Evolutionary conservation across 2,329 filamentous ascomycete species (phyloP).

Genomic region (Diaporthe humulicola): DNA sequence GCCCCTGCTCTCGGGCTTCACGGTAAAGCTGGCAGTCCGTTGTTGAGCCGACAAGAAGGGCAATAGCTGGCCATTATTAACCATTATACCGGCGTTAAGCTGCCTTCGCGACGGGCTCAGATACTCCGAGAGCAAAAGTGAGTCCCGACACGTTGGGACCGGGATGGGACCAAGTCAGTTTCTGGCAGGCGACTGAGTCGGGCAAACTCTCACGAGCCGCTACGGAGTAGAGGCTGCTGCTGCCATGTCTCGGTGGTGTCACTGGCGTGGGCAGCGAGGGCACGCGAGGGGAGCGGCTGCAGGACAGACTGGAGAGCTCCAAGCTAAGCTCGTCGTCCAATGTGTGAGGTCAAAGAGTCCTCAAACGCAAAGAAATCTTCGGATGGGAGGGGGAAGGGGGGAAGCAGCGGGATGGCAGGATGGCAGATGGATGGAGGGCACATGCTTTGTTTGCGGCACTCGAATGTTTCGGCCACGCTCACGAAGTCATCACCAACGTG

Average conservation of each 20-base stretch:
- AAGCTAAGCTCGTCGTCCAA: conserved; percentile 9
- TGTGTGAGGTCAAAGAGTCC: conserved; percentile 5
- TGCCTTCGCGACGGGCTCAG: conserved; percentile 3
- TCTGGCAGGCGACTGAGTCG: background rate
- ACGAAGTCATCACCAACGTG: conserved; percentile 22
- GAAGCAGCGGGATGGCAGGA: background rate
- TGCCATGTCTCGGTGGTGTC: background rate
- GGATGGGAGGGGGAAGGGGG: conserved; percentile 13
- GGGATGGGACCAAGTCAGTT: background rate
- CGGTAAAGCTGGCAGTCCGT: conserved; percentile 10
- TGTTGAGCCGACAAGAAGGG: background rate
- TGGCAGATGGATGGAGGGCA: conserved; percentile 5
- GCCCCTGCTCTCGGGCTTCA: conserved; percentile 2
- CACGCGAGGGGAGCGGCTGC: conserved; percentile 18
- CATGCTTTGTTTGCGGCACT: conserved; percentile 27
- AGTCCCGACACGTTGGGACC: conserved; percentile 16
- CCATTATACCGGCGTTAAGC: background rate
- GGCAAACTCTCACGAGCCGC: conserved; percentile 17
- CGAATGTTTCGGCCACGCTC: conserved; percentile 22
- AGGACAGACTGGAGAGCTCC: background rate
- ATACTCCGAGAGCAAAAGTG: conserved; percentile 25
- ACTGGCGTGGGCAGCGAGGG: background rate
- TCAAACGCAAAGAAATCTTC: conserved; percentile 8
- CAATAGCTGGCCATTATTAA: background rate
- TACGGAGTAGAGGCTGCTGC: too few relatives aligned